Conservation (phyloP, 176 grass and related monocot species). For the Avena insularis region DNA sequence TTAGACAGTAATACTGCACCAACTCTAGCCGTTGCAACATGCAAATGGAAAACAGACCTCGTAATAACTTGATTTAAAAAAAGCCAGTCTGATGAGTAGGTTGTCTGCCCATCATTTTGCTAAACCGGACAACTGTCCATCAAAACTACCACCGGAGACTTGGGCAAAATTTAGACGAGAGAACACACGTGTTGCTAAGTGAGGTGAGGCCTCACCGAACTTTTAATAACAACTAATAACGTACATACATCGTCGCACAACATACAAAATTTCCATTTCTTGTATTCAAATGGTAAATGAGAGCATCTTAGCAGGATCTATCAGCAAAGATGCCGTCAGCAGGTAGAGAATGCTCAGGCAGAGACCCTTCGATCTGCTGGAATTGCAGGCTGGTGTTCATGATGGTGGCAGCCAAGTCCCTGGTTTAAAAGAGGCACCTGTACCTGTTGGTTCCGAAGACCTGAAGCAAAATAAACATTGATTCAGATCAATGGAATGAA, state of each 20-base stretch:
- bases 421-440: constrained; percentile 55
- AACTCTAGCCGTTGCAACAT: not conserved
- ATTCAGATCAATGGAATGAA: not conserved
- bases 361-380: not conserved
- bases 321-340: not conserved
- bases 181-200: not conserved
- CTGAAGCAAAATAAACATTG: constrained; percentile 41
- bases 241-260: not conserved
- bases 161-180: not conserved
- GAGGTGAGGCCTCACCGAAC: not conserved
- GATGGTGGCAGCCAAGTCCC: constrained; percentile 79
- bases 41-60: not conserved
- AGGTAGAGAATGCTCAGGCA: constrained; percentile 15
- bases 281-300: not conserved
- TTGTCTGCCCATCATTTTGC: not conserved
- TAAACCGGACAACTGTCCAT: not conserved
- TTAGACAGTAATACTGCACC: not conserved
- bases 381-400: constrained; percentile 42
- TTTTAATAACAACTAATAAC: not conserved
- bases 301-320: not conserved
- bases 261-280: constrained; percentile 17
- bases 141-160: not conserved
- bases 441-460: constrained; percentile 61
- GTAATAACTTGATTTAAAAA: not conserved
- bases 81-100: not conserved